Base-by-base conservation (phyloP, 1,139 yeast species). In the Insectozyma bohioensis region DNA sequence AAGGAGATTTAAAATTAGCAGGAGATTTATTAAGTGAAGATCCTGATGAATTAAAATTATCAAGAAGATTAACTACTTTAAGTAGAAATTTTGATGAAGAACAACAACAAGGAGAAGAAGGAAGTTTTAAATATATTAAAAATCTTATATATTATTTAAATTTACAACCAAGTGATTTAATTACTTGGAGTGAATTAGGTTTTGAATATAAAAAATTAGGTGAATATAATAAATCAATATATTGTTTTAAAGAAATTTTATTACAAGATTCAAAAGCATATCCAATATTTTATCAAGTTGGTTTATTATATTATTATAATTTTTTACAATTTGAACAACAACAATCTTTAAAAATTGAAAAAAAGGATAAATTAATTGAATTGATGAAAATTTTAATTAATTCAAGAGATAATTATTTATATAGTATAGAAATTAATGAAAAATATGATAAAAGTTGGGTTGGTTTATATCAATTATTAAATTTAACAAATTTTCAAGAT, bases 141-240 rank as follows among this genome's bases (percentile, higher is more conserved):
- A 73, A 69, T 40, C 63, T 85, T 42, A 56, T 61, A 22, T 63
- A 58, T 37, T 74, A 72, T 46, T 56, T 80, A 33, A 74, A 75
- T 31, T 52, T 67, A 34, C 76, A 72, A 45, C 96, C 97, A 1
- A 56, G 80, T 19, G 97, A 92, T 56, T 62, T 75, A 5, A 78
- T 82, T 43, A 63, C 85, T 1, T 87, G 95, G 95, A 70, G 78
- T 29, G 95, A 85, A 56, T 64, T 87, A 38, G 84, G 80, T 5
- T 75, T 78, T 24, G 67, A 72, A 16, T 90, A 90, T 51, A 57
- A 58, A 22, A 52, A 61, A 7, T 43, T 69, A n/a, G 88, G 88
- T 1, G 78, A 80, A 46, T 80, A 75, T 46, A 80, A 76, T 20
- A 78, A 80, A 47, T 81, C 94, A 0, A 68, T 83, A 6, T 78